Conservation (phyloP, 306 rosid genomes). For the Astragalus glycyphyllos region DNA sequence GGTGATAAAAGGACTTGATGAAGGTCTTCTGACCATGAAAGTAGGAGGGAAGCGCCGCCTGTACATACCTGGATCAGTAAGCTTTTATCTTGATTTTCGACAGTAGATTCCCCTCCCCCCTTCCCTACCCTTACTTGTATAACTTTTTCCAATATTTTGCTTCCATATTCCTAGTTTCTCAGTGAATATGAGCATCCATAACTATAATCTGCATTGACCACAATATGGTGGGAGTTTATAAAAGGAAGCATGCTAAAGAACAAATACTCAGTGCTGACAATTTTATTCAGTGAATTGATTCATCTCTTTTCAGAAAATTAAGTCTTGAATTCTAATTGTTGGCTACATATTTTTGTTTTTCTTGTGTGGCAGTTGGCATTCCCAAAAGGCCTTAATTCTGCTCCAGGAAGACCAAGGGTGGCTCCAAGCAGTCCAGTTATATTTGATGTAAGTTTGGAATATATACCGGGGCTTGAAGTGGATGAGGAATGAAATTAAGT, state of each 20-base stretch:
- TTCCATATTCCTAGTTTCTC: conserved; percentile 21
- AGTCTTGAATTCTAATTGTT: conserved; percentile 14
- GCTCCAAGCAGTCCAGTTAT: conserved; percentile 91
- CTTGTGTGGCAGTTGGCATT: conserved; percentile 78
- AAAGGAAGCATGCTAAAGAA: conserved; percentile 15
- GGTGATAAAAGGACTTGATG: conserved; percentile 98
- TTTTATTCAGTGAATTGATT: conserved; percentile 18
- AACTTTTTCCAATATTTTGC: conserved; percentile 21
- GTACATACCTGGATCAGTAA: conserved; percentile 89
- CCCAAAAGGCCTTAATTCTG: conserved; percentile 91
- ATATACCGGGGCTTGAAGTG: conserved; percentile 82
- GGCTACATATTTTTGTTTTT: conserved; percentile 2
- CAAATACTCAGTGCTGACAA: neutral
- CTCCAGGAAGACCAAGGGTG: conserved; percentile 99
- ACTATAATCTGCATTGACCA: conserved; percentile 26
- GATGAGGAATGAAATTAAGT: conserved; percentile 63
- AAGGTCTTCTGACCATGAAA: conserved; percentile 90
- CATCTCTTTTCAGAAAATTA: neutral
- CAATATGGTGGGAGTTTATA: conserved; percentile 8
- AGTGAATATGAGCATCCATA: conserved; percentile 9
- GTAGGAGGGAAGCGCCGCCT: conserved; percentile 90
- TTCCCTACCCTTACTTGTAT: neutral
- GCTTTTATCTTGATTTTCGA: conserved; percentile 48
- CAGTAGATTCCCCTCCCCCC: too few relatives aligned
- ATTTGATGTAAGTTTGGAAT: conserved; percentile 92